Evolutionary conservation across 768 basidiomycete species (phyloP).

Genomic region (Asterophora lycoperdoides): DNA sequence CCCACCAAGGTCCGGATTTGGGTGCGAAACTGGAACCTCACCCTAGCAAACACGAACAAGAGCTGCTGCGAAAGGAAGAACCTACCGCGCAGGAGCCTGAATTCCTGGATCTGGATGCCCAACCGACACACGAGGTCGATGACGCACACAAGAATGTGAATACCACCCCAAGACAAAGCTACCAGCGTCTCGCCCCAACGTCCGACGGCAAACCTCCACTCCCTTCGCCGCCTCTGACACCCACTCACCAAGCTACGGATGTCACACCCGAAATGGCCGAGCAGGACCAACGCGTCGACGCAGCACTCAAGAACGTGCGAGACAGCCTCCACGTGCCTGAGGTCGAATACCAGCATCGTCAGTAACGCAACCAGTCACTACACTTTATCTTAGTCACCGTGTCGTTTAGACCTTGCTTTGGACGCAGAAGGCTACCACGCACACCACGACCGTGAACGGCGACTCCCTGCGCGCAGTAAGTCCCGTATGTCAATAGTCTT

Average conservation of each 20-base stretch:
- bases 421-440: slow-evolving; percentile 83
- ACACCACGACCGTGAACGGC: slow-evolving; percentile 32
- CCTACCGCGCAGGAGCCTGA: slow-evolving; percentile 57
- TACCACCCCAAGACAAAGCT: slow-evolving; percentile 31
- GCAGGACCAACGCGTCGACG: slow-evolving; percentile 46
- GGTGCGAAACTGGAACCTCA: slow-evolving; percentile 2
- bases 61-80: slow-evolving; percentile 9
- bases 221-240: slow-evolving; percentile 31
- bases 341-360: slow-evolving; percentile 61
- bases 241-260: slow-evolving; percentile 10
- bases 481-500: slow-evolving; percentile 7
- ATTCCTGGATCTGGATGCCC: slow-evolving; percentile 78
- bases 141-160: slow-evolving; percentile 18
- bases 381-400: background rate
- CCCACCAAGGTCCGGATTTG: slow-evolving; percentile 30
- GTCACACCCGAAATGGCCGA: slow-evolving; percentile 31
- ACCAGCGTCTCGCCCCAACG: slow-evolving; percentile 23
- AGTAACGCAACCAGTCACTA: slow-evolving; percentile 2
- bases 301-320: slow-evolving; percentile 40
- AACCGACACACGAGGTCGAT: slow-evolving; percentile 20
- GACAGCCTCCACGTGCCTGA: slow-evolving; percentile 46
- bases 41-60: slow-evolving; percentile 7
- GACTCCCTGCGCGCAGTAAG: slow-evolving; percentile 8
- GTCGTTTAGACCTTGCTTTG: slow-evolving; percentile 55
- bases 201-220: slow-evolving; percentile 28